Conservation (phyloP, 2,329 filamentous ascomycete genomes). For the Aspergillus calidoustus region DNA sequence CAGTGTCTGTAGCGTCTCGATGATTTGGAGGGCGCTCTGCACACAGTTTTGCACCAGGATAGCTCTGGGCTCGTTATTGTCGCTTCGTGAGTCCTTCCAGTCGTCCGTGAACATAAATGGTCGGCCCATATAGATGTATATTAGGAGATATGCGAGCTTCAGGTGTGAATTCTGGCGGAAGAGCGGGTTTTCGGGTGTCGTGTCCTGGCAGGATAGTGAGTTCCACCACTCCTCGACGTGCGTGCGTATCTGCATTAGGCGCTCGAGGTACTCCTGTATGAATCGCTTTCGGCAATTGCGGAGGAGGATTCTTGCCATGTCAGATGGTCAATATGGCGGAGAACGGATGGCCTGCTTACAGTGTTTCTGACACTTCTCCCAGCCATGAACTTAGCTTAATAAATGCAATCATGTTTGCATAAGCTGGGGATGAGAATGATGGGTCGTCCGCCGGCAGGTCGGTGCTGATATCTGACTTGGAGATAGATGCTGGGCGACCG, state of each 20-base stretch:
- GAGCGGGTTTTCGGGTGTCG: not conserved
- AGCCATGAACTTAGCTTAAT: slow-evolving; percentile 2
- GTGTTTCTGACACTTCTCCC: not conserved
- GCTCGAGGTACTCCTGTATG: not conserved
- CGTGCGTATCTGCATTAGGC: not conserved
- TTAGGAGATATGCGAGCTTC: not conserved
- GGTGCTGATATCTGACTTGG: not conserved
- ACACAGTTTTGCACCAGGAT: not conserved
- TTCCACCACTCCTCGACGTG: not conserved
- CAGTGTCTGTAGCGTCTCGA: not conserved
- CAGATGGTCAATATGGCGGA: not conserved
- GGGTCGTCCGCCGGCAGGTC: not conserved
- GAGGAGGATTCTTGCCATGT: not conserved
- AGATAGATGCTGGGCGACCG: not conserved
- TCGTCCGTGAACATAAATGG: slow-evolving; percentile 2
- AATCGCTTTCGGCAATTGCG: not conserved
- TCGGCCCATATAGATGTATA: slow-evolving; percentile 1
- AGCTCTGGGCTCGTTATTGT: not conserved
- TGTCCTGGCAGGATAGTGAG: not conserved
- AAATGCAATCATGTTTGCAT: not conserved
- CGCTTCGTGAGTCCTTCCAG: not conserved
- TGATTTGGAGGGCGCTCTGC: not conserved
- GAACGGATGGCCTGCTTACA: not conserved
- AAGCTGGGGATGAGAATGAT: not conserved
- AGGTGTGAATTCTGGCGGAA: not conserved